A percentile compares a stretch with the other conserved stretches of the same genome.
These are phyloP conservation scores for Litsea cubeba DNA, from an alignment of 164 flowering plant genomes.

Conservation along the genomic window DNA sequence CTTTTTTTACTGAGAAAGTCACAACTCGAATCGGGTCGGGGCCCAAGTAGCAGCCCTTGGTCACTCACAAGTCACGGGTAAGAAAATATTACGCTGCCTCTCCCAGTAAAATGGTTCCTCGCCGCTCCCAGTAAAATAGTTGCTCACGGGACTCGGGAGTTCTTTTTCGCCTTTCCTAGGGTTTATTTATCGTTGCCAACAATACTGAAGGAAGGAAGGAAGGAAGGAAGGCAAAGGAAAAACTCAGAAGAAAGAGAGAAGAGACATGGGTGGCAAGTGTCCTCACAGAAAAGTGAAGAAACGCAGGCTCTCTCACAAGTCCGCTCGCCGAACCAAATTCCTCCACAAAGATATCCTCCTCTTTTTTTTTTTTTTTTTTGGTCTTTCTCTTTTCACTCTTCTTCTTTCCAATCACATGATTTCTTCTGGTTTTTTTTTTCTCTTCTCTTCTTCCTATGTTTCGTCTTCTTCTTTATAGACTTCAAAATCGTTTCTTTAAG, in stretches of 20 bases:
- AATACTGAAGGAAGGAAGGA: no score
- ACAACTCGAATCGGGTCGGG: no score
- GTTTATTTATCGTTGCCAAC: not conserved
- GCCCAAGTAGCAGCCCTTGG: no score
- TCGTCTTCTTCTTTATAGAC: not conserved
- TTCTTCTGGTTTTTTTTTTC: not conserved
- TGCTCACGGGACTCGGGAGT: no score
- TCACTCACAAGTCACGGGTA: no score
- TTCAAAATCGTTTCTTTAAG: conserved; percentile 29
- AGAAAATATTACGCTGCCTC: no score
- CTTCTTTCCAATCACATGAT: not conserved
- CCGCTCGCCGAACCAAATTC: conserved; percentile 72
- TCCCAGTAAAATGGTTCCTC: no score
- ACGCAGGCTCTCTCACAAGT: conserved; percentile 82
- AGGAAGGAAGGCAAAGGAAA: not conserved
- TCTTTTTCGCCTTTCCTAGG: not conserved
- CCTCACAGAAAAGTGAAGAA: conserved; percentile 87
- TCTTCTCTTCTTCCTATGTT: not conserved
- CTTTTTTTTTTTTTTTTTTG: conserved; percentile 3
- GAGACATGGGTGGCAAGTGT: conserved; percentile 77
- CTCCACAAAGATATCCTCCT: conserved; percentile 81
- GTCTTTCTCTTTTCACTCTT: not conserved
- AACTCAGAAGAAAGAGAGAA: not conserved
- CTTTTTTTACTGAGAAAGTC: no score
- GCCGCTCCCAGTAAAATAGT: no score